A percentile compares a stretch with the other conserved stretches of the same genome.
These are phyloP conservation scores for Mortierella sp. DNA, from an alignment of 371 early-diverging fungal species.

Conservation along the genomic window DNA sequence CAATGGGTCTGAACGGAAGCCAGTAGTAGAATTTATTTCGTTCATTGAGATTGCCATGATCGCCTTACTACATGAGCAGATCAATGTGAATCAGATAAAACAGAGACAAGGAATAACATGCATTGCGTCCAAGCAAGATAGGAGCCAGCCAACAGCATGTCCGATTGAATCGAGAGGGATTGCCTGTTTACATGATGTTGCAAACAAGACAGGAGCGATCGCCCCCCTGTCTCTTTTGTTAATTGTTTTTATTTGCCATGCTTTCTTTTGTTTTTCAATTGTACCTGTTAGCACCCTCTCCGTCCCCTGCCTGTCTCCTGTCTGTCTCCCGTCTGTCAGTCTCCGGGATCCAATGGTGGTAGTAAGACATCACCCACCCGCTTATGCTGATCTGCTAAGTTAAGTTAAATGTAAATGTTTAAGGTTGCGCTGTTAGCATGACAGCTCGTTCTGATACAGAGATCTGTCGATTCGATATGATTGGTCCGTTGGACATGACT, in stretches of 20 bases:
- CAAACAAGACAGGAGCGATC: not conserved
- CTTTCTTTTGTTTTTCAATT: not conserved
- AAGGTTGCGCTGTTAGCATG: not conserved
- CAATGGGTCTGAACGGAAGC: not conserved
- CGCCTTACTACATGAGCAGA: not conserved
- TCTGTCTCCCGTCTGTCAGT: too few relatives aligned
- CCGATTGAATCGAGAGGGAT: not conserved
- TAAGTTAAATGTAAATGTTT: not conserved
- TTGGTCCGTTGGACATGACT: constrained; percentile 9
- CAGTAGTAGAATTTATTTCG: not conserved
- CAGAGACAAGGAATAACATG: not conserved
- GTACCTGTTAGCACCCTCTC: not conserved
- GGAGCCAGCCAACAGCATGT: not conserved
- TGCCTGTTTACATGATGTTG: not conserved
- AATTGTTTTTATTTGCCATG: not conserved
- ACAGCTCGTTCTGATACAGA: not conserved
- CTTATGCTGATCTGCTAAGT: not conserved
- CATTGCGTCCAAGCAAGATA: not conserved
- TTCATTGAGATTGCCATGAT: not conserved
- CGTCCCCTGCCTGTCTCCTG: not conserved
- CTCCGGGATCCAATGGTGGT: not conserved
- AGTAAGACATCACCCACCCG: too few relatives aligned
- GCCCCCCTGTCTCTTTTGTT: not conserved
- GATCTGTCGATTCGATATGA: constrained; percentile 1
- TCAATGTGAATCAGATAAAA: not conserved